Evolutionary conservation across 2,329 filamentous ascomycete genomes (phyloP).

Genomic region (Colletotrichum spaethianum): DNA sequence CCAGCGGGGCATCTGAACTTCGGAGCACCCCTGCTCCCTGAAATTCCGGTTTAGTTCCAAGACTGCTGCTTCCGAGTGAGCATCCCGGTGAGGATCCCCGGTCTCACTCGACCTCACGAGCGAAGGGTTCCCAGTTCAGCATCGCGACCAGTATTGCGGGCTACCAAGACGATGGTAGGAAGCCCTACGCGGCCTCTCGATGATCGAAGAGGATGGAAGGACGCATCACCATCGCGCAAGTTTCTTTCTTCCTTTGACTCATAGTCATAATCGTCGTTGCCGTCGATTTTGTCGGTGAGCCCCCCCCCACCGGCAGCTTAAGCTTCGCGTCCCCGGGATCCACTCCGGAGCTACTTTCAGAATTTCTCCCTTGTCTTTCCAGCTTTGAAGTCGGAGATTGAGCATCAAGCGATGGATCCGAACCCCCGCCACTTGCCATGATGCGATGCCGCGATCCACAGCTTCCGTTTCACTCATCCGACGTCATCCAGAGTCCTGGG

Average conservation of each 20-base stretch:
- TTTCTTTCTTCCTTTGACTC: conserved; percentile 25
- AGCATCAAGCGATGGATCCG: conserved; percentile 39
- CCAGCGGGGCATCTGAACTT: conserved; percentile 39
- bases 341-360: conserved; percentile 35
- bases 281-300: conserved; percentile 36
- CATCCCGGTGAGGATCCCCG: conserved; percentile 42
- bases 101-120: conserved; percentile 33
- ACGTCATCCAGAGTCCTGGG: conserved; percentile 39
- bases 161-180: conserved; percentile 14
- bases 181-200: conserved; percentile 20
- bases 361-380: conserved; percentile 30
- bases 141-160: conserved; percentile 15
- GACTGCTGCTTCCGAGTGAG: conserved; percentile 34
- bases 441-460: conserved; percentile 39
- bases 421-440: conserved; percentile 33
- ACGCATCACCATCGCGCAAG: conserved; percentile 12
- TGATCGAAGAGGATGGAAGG: conserved; percentile 22
- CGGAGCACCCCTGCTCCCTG: conserved; percentile 39
- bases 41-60: conserved; percentile 26
- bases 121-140: conserved; percentile 36
- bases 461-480: conserved; percentile 38
- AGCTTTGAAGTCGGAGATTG: conserved; percentile 40
- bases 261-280: conserved; percentile 9
- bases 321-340: conserved; percentile 37
- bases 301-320: conserved; percentile 29